A percentile compares a stretch with the other conserved stretches of the same genome.
Evolutionary conservation across 306 rosid species (phyloP).

Genomic region (Prunus dulcis): DNA sequence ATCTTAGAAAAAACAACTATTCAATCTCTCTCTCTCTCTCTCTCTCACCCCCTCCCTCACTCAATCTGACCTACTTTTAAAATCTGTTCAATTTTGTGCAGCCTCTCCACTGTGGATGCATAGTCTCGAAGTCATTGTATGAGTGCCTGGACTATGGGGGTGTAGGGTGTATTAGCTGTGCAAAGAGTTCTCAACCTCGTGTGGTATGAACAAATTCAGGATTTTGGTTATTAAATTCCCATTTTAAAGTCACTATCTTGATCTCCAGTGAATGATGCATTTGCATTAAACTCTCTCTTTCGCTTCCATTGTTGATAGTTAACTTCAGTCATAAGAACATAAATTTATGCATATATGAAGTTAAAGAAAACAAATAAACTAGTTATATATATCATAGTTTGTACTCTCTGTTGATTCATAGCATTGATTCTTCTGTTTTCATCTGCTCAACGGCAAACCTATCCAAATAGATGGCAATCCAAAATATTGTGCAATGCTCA

Average conservation of each 20-base stretch:
- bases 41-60: neutral
- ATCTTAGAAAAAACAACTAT: neutral
- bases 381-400: neutral
- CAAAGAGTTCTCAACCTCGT: slow-evolving; percentile 43
- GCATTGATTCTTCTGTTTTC: neutral
- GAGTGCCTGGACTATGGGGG: slow-evolving; percentile 85
- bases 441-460: neutral
- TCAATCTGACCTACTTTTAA: slow-evolving; percentile 4
- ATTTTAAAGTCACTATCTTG: slow-evolving; percentile 8
- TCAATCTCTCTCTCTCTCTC: neutral
- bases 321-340: neutral
- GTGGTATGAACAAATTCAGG: slow-evolving; percentile 49
- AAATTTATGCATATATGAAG: neutral
- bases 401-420: neutral
- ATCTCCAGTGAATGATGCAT: neutral
- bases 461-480: neutral
- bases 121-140: slow-evolving; percentile 63
- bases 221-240: neutral
- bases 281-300: neutral
- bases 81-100: slow-evolving; percentile 39
- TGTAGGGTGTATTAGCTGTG: slow-evolving; percentile 67
- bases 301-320: slow-evolving; percentile 4
- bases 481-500: neutral
- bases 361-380: neutral
- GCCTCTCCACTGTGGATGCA: slow-evolving; percentile 89